Conservation (phyloP, 2,329 filamentous ascomycete species). For the Verticillium nubilum region DNA sequence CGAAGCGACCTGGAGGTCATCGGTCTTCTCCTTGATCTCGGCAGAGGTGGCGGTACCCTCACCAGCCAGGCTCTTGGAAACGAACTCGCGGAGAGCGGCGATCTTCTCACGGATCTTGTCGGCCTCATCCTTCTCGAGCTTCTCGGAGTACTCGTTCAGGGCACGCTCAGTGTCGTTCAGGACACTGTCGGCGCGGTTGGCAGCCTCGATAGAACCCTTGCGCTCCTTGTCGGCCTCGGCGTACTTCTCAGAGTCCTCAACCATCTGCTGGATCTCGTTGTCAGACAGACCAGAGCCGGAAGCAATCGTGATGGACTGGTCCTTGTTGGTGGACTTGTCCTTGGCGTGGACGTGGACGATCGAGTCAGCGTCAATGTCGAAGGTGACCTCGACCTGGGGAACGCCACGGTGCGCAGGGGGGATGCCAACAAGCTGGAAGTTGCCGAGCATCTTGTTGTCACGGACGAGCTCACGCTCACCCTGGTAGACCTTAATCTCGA, state of each 20-base stretch:
- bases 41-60: slow-evolving; percentile 81
- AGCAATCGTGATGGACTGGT: slow-evolving; percentile 98
- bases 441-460: slow-evolving; percentile 97
- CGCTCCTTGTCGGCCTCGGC: slow-evolving; percentile 93
- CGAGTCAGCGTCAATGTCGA: slow-evolving; percentile 96
- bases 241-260: slow-evolving; percentile 95
- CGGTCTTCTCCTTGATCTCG: slow-evolving; percentile 97
- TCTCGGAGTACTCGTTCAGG: slow-evolving; percentile 92
- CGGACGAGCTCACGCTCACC: slow-evolving; percentile 98
- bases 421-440: slow-evolving; percentile 99
- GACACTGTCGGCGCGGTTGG: slow-evolving; percentile 95
- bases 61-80: slow-evolving; percentile 90
- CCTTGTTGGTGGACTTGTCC: slow-evolving; percentile 99
- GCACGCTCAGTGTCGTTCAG: slow-evolving; percentile 98
- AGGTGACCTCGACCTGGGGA: slow-evolving; percentile 95
- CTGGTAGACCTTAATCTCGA: slow-evolving; percentile 99
- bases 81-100: slow-evolving; percentile 73
- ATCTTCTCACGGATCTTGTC: slow-evolving; percentile 96
- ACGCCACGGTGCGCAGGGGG: slow-evolving; percentile 94
- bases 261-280: slow-evolving; percentile 92
- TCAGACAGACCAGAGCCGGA: slow-evolving; percentile 96
- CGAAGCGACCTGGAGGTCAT: slow-evolving; percentile 92
- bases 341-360: slow-evolving; percentile 98
- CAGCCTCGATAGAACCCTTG: slow-evolving; percentile 89
- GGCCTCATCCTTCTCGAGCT: slow-evolving; percentile 93